A percentile compares a stretch with the other conserved stretches of the same genome.
phyloP scores from a whole-genome alignment of 75 land plant genomes.

The Cunninghamia lanceolata region DNA sequence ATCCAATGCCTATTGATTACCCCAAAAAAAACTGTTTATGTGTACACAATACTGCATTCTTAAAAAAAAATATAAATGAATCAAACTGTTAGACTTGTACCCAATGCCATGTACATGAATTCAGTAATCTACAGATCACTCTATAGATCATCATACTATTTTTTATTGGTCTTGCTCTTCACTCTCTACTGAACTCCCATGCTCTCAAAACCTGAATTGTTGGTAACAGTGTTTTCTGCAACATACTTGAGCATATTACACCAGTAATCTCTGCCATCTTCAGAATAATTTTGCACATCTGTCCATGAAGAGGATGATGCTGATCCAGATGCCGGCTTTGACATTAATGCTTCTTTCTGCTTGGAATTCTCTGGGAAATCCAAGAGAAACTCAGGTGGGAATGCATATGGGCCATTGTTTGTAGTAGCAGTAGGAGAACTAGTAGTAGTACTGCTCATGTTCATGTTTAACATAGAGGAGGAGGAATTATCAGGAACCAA shows the following conservation, averaged over 20 bases:
- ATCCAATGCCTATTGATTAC: not conserved
- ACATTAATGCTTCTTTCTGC: not conserved
- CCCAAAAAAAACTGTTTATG: not conserved
- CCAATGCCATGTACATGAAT: not conserved
- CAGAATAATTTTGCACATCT: not conserved
- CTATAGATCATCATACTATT: not conserved
- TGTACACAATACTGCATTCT: slow-evolving; percentile 6
- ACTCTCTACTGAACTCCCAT: not conserved
- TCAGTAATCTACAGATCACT: not conserved
- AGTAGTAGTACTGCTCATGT: not conserved
- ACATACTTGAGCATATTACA: slow-evolving; percentile 7
- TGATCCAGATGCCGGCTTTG: not conserved
- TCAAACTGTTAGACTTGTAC: not conserved
- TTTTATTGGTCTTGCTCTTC: not conserved
- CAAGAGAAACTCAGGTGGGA: slow-evolving; percentile 4
- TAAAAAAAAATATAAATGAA: not conserved
- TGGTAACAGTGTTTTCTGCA: not conserved
- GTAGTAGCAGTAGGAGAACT: too few relatives aligned
- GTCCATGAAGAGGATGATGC: not conserved
- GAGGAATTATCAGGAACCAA: not conserved
- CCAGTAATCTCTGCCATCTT: slow-evolving; percentile 10
- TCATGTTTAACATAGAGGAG: not conserved
- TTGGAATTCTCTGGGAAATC: not conserved
- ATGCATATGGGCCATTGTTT: not conserved
- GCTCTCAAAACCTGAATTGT: not conserved